Evolutionary conservation across 1,284 basidiomycete genomes (phyloP), one percentile per base, ranked within the genome.

Genomic region (Trichosporon ovoides): DNA sequence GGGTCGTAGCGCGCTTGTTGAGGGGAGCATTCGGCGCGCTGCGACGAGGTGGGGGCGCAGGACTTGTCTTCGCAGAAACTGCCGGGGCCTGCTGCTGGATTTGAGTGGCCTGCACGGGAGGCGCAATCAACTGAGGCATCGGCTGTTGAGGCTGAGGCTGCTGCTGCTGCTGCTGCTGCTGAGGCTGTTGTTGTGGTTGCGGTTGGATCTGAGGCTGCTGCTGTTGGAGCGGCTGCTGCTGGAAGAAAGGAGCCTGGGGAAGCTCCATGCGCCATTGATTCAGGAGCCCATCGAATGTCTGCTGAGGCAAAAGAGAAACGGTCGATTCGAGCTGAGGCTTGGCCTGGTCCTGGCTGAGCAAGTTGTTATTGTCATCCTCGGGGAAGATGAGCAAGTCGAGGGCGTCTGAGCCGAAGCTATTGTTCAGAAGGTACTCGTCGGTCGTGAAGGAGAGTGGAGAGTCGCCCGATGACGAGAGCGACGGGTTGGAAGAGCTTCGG

Each of bases 371-470:
- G 20, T 24, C 28, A 53, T 64, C 63, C 40, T 61, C 59, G n/a
- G 63, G 63, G 40, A 60, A 63, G 40, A 73, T 66, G 50, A 74
- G 59, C 57, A 70, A 61, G 58, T 74, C 73, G n/a, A 74, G 63
- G 38, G 72, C 73, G 38, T 61, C 60, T 2, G 67, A 50, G 16
- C 60, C 57, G 55, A 71, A 71, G 46, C 52, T 63, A 38, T 56
- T 64, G 54, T 61, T 61, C 36, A 74, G 58, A 5, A 72, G 58
- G 51, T 69, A 68, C 49, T 75, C 73, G 57, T 73, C 72, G 4
- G 68, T 65, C 13, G 56, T 62, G 10, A 63, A 53, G 3, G 73
- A 72, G 46, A 70, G 68, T 14, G 73, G 72, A 14, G 66, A 69
- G 61, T 62, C 61, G 16, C 65, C 64, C 5, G 66, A 65, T 10